These are phyloP conservation scores for Dissophora ornata DNA, from an alignment of 192 early-diverging fungal species.

Conservation along the genomic window DNA sequence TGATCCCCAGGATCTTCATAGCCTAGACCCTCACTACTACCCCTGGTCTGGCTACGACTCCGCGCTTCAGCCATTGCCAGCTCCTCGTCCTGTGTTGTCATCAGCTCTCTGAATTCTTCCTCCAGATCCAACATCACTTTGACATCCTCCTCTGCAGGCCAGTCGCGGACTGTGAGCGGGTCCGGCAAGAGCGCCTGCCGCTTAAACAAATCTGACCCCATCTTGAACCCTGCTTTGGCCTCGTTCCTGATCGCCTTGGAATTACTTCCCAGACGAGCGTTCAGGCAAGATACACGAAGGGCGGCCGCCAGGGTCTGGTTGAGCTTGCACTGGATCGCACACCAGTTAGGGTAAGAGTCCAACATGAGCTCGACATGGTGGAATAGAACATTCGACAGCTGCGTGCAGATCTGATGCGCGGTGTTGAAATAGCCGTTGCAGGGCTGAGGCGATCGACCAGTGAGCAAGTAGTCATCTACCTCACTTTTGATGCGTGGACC, in stretches of 20 bases:
- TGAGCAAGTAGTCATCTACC: constrained; percentile 14
- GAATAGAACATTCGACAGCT: constrained; percentile 50
- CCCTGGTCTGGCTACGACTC: constrained; percentile 1
- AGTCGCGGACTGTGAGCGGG: constrained; percentile 46
- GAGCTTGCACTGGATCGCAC: constrained; percentile 40
- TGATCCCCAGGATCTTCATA: constrained; percentile 31
- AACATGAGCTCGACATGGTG: constrained; percentile 47
- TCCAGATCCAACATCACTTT: constrained; percentile 42
- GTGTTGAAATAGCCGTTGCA: constrained; percentile 44
- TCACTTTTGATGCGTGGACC: constrained; percentile 30
- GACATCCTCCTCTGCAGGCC: constrained; percentile 55
- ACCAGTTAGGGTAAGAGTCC: constrained; percentile 46
- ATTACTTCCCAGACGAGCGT: constrained; percentile 40
- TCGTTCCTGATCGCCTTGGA: constrained; percentile 35
- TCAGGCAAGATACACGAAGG: constrained; percentile 42
- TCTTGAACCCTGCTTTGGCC: constrained; percentile 53
- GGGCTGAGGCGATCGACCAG: constrained; percentile 1
- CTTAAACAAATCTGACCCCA: constrained; percentile 40
- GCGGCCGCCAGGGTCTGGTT: constrained; percentile 36
- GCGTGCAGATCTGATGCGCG: constrained; percentile 47
- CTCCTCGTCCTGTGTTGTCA: constrained; percentile 44
- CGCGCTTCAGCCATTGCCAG: constrained; percentile 2
- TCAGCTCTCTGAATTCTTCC: constrained; percentile 46
- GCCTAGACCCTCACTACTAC: constrained; percentile 7
- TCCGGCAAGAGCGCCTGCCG: constrained; percentile 32